Base-by-base conservation (phyloP, 2,329 filamentous ascomycete genomes). In the Botrytis squamosa region DNA sequence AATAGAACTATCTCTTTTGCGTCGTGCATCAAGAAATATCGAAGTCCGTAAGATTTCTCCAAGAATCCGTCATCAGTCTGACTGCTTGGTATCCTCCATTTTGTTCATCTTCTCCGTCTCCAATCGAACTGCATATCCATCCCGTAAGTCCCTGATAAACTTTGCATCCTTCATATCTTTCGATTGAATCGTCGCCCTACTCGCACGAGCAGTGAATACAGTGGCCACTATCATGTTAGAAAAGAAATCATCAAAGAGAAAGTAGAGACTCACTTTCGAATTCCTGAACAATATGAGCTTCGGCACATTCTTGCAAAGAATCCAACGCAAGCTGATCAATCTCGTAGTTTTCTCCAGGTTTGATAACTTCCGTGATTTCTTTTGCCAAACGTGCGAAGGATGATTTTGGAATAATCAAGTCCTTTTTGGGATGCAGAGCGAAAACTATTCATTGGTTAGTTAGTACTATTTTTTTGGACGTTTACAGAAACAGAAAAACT, bases 391-490 rank as follows among this genome's bases (percentile, higher is more conserved):
- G n/a, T 55, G 49, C 49, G 5, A 55, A 55, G 25, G 49, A n/a
- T 5, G 49, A 55, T 55, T 55, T 55, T 14, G 49, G 5, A 1
- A 55, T 55, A 3, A 55, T 55, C 1, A 55, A 16, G 49, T 55
- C 49, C 49, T 12, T 16, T 12, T 55, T 55, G 25, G 25, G 49
- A 16, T n/a, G 49, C 5, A 55, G 49, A 16, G 49, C 49, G 25
- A 55, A 6, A 16, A 55, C 49, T 55, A 55, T 3, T 16, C 49
- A n/a, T 16, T n/a, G 49, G 1, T 12, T 16, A n/a, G 12, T 55
- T n/a, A 16, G 25, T n/a, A n/a, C 16, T n/a, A 7, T 16, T n/a
- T n/a, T n/a, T 25, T 0, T n/a, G 2, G 3, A 55, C 2, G 1
- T 55, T 14, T 3, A 55, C 25, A n/a, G 49, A 55, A n/a, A n/a